A percentile compares a stretch with the other conserved stretches of the same genome.
Conservation (phyloP, 2,329 filamentous ascomycete genomes). For the Beauveria brongniartii region DNA sequence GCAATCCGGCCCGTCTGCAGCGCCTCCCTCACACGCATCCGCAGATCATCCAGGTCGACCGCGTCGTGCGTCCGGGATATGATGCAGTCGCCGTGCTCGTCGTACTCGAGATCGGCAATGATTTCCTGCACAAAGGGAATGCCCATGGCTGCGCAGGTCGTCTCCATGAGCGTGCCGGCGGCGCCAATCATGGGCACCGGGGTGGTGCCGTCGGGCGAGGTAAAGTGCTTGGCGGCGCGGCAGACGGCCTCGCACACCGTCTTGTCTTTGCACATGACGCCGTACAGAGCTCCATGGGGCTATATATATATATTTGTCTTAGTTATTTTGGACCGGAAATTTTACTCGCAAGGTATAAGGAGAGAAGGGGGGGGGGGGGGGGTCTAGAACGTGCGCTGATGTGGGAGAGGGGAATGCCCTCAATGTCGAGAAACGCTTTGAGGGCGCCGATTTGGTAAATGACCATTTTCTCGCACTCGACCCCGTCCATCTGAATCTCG, state of each 20-base stretch:
- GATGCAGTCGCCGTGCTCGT: not conserved
- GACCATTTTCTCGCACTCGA: conserved; percentile 10
- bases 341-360: not conserved
- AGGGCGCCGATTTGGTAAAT: conserved; percentile 12
- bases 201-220: not conserved
- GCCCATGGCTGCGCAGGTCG: not conserved
- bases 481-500: conserved; percentile 9
- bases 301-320: not conserved
- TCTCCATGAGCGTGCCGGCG: conserved; percentile 1
- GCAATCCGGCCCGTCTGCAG: not conserved
- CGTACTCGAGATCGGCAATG: conserved; percentile 6
- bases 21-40: not conserved
- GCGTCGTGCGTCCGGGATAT: conserved; percentile 4
- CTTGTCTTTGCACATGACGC: conserved; percentile 3
- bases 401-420: conserved; percentile 16
- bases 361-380: too few species aligned
- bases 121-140: conserved; percentile 5
- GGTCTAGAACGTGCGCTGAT: not conserved
- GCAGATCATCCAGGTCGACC: not conserved
- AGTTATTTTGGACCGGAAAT: too few species aligned
- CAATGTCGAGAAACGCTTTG: conserved; percentile 13
- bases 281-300: conserved; percentile 2
- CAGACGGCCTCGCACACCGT: conserved; percentile 3
- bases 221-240: not conserved
- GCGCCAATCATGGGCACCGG: conserved; percentile 8